Conservation (phyloP, 768 basidiomycete species). For the Lyophyllum decastes region DNA sequence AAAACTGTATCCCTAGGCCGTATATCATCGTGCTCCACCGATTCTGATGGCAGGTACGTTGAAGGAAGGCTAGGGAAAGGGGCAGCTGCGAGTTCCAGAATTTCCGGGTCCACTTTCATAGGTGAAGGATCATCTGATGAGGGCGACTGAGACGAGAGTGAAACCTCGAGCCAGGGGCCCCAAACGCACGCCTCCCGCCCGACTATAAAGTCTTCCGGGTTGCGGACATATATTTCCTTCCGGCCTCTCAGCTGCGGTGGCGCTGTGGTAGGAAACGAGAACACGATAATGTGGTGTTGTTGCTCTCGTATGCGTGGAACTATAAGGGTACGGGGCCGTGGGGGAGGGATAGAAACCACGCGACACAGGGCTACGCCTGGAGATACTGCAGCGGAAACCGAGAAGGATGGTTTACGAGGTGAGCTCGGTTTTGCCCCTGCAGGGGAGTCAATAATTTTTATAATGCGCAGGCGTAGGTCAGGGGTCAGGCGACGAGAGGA, state of each 20-base stretch:
- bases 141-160: slow-evolving; percentile 17
- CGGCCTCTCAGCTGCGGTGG: slow-evolving; percentile 15
- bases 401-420: slow-evolving; percentile 27
- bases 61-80: slow-evolving; percentile 21
- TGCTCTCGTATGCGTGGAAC: slow-evolving; percentile 10
- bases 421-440: slow-evolving; percentile 23
- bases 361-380: slow-evolving; percentile 46
- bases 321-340: slow-evolving; percentile 14
- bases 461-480: slow-evolving; percentile 47
- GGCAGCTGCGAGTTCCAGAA: not conserved
- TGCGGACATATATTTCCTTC: slow-evolving; percentile 27
- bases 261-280: slow-evolving; percentile 33
- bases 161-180: slow-evolving; percentile 51
- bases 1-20: slow-evolving; percentile 22
- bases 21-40: slow-evolving; percentile 19
- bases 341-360: slow-evolving; percentile 24
- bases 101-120: not conserved
- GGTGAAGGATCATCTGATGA: not conserved
- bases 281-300: slow-evolving; percentile 32
- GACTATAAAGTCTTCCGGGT: slow-evolving; percentile 36
- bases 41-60: slow-evolving; percentile 23
- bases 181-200: slow-evolving; percentile 46
- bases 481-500: slow-evolving; percentile 30
- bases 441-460: slow-evolving; percentile 41
- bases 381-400: slow-evolving; percentile 21